Evolutionary conservation across 169 alveolate genomes (phyloP), one percentile per base, ranked within the genome.

Genomic region (Neospora caninum): DNA sequence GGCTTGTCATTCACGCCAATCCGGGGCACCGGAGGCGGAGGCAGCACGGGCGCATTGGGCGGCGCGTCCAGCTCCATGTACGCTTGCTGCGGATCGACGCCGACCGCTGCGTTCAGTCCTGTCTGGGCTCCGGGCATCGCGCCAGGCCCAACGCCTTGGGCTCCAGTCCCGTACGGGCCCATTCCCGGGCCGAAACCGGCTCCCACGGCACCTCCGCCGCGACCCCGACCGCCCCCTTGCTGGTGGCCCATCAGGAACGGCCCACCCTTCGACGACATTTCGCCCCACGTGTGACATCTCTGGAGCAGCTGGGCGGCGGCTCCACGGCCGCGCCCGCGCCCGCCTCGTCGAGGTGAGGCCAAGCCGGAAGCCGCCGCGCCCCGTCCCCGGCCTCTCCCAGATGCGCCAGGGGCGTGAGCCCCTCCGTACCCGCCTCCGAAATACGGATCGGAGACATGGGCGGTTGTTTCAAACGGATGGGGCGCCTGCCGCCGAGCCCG

Each of bases 21-120:
- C 43, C 96, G 95, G 82, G 96, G 98, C 82, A 96, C 88, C 10
- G 97, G 96, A 10, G 98, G 98, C 36, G 98, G 98, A 34, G 96
- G 97, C n/a, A 97, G 97, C 64, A 97, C 97, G 13, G 89, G 91
- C 29, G 98, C 98, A 36, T 95, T 91, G 58, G 95, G 96, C 29
- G 98, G 98, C 27, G 96, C 95, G 53, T 96, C 97, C 45, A 93
- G 82, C 64, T 93, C 49, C 84, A 9, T 10, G 84, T 20, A 18
- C 39, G 84, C 84, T 43, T 73, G 41, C 31, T 29, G 84, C 84
- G 42, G n/a, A n/a, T 36, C 43, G 73, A 64, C n/a, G 34, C n/a
- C 73, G 31, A 7, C 31, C 58, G n/a, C n/a, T n/a, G 58, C 58
- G 58, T 49, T 49, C 58, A 49, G 4, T 22, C 73, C 73, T 27